Base-by-base conservation (phyloP, 192 early-diverging fungal species). In the Coemansia umbellata region DNA sequence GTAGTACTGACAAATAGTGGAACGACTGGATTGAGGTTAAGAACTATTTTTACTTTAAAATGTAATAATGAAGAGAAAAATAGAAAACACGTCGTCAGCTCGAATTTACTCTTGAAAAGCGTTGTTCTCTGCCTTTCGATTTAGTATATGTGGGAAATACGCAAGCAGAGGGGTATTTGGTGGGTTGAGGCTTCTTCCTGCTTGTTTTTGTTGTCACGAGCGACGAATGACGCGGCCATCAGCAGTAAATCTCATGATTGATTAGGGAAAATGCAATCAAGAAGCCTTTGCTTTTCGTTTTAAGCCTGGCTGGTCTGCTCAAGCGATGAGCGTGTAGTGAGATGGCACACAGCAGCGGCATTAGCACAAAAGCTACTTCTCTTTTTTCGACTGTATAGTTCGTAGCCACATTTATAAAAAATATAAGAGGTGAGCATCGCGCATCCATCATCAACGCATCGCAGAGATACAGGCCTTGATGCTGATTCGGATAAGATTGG, bases 371-470 rank as follows among this genome's bases (percentile, higher is more conserved):
- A 42, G 40, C 31, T 43, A 55, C 41, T 55, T 33, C 53, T 55
- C 53, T 55, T 55, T 55, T 55, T 18, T 41, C 53, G 53, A 55
- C 39, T 55, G 28, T 58, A 23, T 57, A 36, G 63, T 48, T 65
- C 49, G 50, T 50, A 50, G 37, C 54, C 43, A 65, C 50, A 55
- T 58, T 57, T 65, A 47, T 54, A 31, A 47, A 41, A 50, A 49
- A 40, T 59, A 30, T 49, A 59, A 66, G 57, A 66, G 64, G 64
- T 66, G 64, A 66, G 64, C 27, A 55, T 59, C 55, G 33, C 56
- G 64, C 37, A 66, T 66, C 64, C 64, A 66, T 66, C 8, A 18
- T 19, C 13, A 24, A 1, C 33, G 31, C 23, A 33, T 35, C 13
- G n/a, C 33, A 14, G 48, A 50, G 15, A 50, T n/a, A n/a, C n/a